These are phyloP conservation scores for Penicillium maclennaniae DNA, from an alignment of 495 filamentous ascomycete genomes.

Conservation along the genomic window DNA sequence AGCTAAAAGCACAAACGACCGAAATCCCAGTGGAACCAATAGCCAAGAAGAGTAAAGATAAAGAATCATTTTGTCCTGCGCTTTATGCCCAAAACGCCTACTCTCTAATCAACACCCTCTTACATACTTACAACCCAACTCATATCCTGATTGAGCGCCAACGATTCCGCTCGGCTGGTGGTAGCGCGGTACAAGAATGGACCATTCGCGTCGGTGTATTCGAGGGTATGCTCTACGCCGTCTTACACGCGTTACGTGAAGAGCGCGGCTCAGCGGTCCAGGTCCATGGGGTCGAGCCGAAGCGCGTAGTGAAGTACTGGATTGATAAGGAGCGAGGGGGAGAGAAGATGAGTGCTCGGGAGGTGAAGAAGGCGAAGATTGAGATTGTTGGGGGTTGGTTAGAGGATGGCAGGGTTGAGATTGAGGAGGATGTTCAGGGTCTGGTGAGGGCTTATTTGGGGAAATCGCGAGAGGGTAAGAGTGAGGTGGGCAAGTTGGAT, in stretches of 20 bases:
- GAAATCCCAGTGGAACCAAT: neutral
- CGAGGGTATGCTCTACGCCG: conserved; percentile 81
- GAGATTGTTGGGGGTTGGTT: conserved; percentile 58
- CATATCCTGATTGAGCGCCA: conserved; percentile 87
- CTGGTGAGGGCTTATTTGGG: conserved; percentile 44
- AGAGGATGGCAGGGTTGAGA: conserved; percentile 5
- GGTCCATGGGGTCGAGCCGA: conserved; percentile 40
- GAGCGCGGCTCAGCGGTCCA: conserved; percentile 27
- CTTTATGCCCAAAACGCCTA: conserved; percentile 60
- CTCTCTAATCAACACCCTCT: conserved; percentile 49
- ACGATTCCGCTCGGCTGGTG: conserved; percentile 70
- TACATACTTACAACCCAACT: conserved; percentile 53
- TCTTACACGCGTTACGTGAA: conserved; percentile 55
- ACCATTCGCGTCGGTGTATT: conserved; percentile 86
- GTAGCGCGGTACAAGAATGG: conserved; percentile 73
- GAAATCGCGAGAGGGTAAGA: conserved; percentile 30
- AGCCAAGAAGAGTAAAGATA: neutral
- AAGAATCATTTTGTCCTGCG: conserved; percentile 53
- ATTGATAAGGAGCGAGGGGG: conserved; percentile 2
- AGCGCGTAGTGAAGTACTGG: conserved; percentile 40
- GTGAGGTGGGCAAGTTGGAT: conserved; percentile 65
- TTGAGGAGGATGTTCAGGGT: conserved; percentile 28
- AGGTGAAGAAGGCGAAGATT: conserved; percentile 62
- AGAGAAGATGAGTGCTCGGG: conserved; percentile 24
- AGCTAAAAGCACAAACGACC: neutral